Base-by-base conservation (phyloP, 2,329 filamentous ascomycete genomes). In the Zymoseptoria crescenta region DNA sequence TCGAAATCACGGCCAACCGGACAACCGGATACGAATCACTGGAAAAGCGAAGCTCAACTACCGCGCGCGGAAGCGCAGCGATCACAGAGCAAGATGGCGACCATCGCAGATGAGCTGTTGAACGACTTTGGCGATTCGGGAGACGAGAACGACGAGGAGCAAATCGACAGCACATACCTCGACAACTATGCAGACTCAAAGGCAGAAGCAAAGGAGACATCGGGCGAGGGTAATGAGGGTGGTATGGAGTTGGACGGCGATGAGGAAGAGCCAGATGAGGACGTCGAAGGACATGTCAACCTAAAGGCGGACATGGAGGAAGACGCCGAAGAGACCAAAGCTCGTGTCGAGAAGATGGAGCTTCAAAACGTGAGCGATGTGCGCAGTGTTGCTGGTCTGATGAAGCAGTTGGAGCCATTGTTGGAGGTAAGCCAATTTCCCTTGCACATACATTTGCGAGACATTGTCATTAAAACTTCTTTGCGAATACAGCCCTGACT, bases 111-210 rank as follows among this genome's bases (percentile, higher is more conserved):
- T 70, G 93, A 97, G 73, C 83, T 99, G 9, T 81, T 97, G 67
- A 89, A 94, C 70, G 91, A 96, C 73, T 94, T 96, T 64, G 91
- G 91, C 69, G 90, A 95, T 70, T 89, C 86, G 5, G 91, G 86
- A 55, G 90, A 90, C 56, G 89, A 94, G 68, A 84, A 82, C 45
- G 87, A 87, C 62, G 83, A 84, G 41, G 79, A 83, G 30, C 61
- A 69, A 48, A 68, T 62, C 28, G 69, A 71, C 21, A 66, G 69
- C 56, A 62, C 68, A 19, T 63, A 65, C 20, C 64, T 65, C 50
- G 59, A 55, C 50, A 51, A 52, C 8, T 45, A 35, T 27, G 52
- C 19, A 27, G 57, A 57, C 21, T 58, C 52, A 13, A 80, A 54
- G 21, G 61, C 52, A 4, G 35, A 45, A 45, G 35, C 35, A 45